Base-by-base conservation (phyloP, 2,329 filamentous ascomycete genomes). In the Trichothecium roseum region DNA sequence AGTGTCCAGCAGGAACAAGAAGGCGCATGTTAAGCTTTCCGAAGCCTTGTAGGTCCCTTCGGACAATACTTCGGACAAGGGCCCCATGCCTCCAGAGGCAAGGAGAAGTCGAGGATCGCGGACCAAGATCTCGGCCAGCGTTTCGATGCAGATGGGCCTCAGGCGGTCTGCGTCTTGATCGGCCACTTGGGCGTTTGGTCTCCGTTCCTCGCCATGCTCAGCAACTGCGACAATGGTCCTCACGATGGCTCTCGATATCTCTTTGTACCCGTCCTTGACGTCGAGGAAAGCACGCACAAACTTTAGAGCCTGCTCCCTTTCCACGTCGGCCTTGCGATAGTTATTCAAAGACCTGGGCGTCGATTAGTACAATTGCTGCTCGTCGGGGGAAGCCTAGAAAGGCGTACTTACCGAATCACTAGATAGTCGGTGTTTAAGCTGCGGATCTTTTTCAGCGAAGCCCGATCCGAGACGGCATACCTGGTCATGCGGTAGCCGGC, bases 221-320 rank as follows among this genome's bases (percentile, higher is more conserved):
- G 91, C 89, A 33, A 96, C 81, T 4, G 91, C 84, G 22, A 91
- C 85, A 38, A 98, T 80, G 6, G 89, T 91, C 37, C 91, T 78
- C 7, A 94, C 83, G 15, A 98, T 78, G 1, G 85, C 81, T 39
- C 84, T 74, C 2, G 91, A 93, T 26, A 98, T 73, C 54, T 98
- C 89, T 42, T 76, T 73, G 8, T 93, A 80, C 9, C 91, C 91
- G 42, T 87, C 85, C 53, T 95, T 95, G 44, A 96, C 86, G 53
- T 98, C 91, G 3, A 98, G 66, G 51, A 98, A 98, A 8, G 88
- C 85, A 40, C 91, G 78, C 18, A 96, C 81, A 54, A 98, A 95
- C 55, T 98, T 98, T 49, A 98, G 66, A 10, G 91, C 91, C 59
- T 98, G 91, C 57, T 98, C 91, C 36, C 93, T 76, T 62, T 98